phyloP scores from a whole-genome alignment of 768 basidiomycete species.

The Lactarius psammicola region DNA sequence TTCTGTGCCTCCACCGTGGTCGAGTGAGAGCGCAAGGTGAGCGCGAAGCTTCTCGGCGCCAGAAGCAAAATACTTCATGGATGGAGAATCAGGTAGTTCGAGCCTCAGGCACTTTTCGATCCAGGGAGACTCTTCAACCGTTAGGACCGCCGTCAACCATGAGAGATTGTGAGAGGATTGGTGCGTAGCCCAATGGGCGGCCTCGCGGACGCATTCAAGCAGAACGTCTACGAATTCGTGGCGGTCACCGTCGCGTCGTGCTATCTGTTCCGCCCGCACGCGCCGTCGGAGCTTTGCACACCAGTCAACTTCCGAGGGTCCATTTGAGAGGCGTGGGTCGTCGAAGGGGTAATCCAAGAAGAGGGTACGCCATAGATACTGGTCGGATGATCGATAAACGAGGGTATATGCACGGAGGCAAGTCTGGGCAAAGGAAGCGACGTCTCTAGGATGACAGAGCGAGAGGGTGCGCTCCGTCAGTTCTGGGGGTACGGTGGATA shows the following conservation, averaged over 20 bases:
- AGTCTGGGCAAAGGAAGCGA: slow-evolving; percentile 57
- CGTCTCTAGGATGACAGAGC: slow-evolving; percentile 55
- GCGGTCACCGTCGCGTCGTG: slow-evolving; percentile 21
- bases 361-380: slow-evolving; percentile 66
- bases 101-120: slow-evolving; percentile 37
- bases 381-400: slow-evolving; percentile 50
- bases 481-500: slow-evolving; percentile 50
- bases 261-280: slow-evolving; percentile 22
- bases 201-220: slow-evolving; percentile 20
- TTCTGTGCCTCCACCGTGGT: slow-evolving; percentile 33
- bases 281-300: slow-evolving; percentile 23
- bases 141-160: slow-evolving; percentile 6
- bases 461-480: slow-evolving; percentile 56
- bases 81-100: slow-evolving; percentile 33
- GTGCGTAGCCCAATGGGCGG: slow-evolving; percentile 4
- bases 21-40: slow-evolving; percentile 47
- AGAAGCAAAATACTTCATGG: slow-evolving; percentile 39
- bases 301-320: slow-evolving; percentile 18
- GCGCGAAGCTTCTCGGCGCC: slow-evolving; percentile 42
- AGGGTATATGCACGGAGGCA: slow-evolving; percentile 49
- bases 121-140: slow-evolving; percentile 10
- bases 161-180: slow-evolving; percentile 18
- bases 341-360: slow-evolving; percentile 62
- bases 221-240: slow-evolving; percentile 20
- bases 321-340: slow-evolving; percentile 46